Evolutionary conservation across 352 stramenopile species (phyloP), one percentile per base, ranked within the genome.

Genomic region (Pythium brachiatum): DNA sequence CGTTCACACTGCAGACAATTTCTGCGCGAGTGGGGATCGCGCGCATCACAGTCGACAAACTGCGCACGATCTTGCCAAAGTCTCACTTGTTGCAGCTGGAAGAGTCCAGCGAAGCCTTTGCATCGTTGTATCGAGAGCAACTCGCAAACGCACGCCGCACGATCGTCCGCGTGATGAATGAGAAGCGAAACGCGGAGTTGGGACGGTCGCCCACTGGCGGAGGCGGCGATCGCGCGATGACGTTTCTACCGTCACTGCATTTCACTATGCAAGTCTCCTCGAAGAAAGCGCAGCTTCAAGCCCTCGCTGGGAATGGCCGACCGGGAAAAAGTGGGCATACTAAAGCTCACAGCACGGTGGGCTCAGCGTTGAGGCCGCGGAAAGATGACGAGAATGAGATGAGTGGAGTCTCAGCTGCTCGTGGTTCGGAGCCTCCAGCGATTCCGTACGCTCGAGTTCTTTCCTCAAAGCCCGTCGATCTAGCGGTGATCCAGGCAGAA

Each of bases 1-100:
- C 74, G 2, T 83, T 85, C 57, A 75, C 62, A 7, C 29, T 89
- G n/a, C 59, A 83, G n/a, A 66, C 70, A 15, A 65, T 83, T 9
- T 88, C 80, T 0, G 72, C 78, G 16, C 62, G 66, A 0, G 76
- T 82, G 12, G 76, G 70, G 3, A 66, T 86, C 52, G 73, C 75
- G 1, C 69, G 51, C 25, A 76, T 89, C 58, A 60, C 73, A 1
- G 62, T 86, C 25, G 74, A 89, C 43, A 78, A 71, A n/a, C 56
- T 89, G 6, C 68, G 65, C 44, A 54, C 56, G 3, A 78, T 89
- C 44, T 58, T 89, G 1, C 76, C 80, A 13, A 72, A 77, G 23
- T 69, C 64, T 2, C 61, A 68, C 48, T 20, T 73, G 0, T 12
- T 50, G 6, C 23, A 64, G 29, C 25, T 73, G 11, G 57, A 73